Percentiles rank a stretch among this genome's conserved stretches.
phyloP scores from a whole-genome alignment of 352 stramenopile species.

The Globisporangium okanoganense region DNA sequence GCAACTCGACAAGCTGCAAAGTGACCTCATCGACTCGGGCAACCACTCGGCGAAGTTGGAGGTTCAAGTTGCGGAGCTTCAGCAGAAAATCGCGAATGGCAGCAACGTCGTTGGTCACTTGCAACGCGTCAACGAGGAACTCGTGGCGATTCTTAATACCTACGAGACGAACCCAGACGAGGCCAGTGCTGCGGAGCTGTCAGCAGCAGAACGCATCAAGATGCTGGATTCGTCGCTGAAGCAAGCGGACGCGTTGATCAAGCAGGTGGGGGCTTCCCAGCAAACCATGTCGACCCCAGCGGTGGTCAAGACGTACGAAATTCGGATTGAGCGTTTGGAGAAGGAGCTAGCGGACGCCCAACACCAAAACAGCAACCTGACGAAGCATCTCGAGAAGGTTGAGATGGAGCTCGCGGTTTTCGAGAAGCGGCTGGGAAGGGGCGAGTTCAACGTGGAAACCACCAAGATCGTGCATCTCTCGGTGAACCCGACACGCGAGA shows the following conservation, averaged over 20 bases:
- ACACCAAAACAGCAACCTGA: constrained; percentile 42
- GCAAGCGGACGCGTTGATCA: constrained; percentile 43
- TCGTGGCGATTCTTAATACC: constrained; percentile 59
- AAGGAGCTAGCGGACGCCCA: constrained; percentile 36
- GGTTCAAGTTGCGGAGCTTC: constrained; percentile 37
- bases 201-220: constrained; percentile 27
- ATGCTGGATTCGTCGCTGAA: constrained; percentile 47
- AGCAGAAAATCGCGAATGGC: constrained; percentile 34
- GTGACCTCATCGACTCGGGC: constrained; percentile 34
- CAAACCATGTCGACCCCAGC: constrained; percentile 34
- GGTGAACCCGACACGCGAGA: constrained; percentile 76
- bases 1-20: constrained; percentile 47
- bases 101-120: constrained; percentile 41
- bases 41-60: constrained; percentile 49
- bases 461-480: constrained; percentile 87
- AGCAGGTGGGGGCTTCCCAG: constrained; percentile 14
- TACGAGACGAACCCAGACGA: constrained; percentile 55
- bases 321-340: constrained; percentile 46
- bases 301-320: constrained; percentile 40
- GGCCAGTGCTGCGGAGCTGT: constrained; percentile 20
- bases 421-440: constrained; percentile 68
- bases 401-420: constrained; percentile 61
- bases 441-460: constrained; percentile 75
- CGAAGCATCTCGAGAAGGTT: constrained; percentile 57
- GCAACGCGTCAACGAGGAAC: constrained; percentile 50